Base-by-base conservation (phyloP, 768 basidiomycete genomes). In the Cyathus striatus region DNA sequence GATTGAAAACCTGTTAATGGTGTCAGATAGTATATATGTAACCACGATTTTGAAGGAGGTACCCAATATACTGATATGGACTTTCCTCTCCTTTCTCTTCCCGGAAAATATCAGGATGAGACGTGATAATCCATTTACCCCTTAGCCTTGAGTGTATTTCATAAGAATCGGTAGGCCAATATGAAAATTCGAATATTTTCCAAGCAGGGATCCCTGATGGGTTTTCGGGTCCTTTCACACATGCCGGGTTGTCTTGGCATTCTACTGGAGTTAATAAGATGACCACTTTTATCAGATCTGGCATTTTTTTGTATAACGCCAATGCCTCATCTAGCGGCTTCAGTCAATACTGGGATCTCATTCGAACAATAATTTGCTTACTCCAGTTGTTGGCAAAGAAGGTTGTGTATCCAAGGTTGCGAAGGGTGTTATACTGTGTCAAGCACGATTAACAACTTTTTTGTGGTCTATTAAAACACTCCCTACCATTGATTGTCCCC, bases 131-230 rank as follows among this genome's bases (percentile, higher is more conserved):
- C 66, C 64, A 65, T 47, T 59, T 55, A 6, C 56, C 53, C 25
- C 52, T 49, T 52, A 59, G 32, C 16, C 49, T 40, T 2, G 47
- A 47, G 33, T 55, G 53, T 0, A 17, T 21, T n/a, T n/a, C n/a
- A n/a, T n/a, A n/a, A 1, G 60, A 53, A n/a, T n/a, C n/a, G n/a
- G n/a, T n/a, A 30, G 51, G 44, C 56, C 59, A 55, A 48, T 48
- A 66, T 39, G 53, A 51, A 25, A 62, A 59, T 17, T 62, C 54
- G 34, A 68, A 62, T 3, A 66, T 53, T 44, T 64, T 68, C 65
- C 65, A 68, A 9, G 56, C 58, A 1, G 65, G 64, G 21, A 68
- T 64, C 7, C 64, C 66, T 1, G 39, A 42, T 2, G 64, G 64
- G 42, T 66, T 61, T 3, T 41, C 35, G 2, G 46, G 43, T 3